Conservation (phyloP, 805 yeast genomes). For the Yarrowia divulgata region DNA sequence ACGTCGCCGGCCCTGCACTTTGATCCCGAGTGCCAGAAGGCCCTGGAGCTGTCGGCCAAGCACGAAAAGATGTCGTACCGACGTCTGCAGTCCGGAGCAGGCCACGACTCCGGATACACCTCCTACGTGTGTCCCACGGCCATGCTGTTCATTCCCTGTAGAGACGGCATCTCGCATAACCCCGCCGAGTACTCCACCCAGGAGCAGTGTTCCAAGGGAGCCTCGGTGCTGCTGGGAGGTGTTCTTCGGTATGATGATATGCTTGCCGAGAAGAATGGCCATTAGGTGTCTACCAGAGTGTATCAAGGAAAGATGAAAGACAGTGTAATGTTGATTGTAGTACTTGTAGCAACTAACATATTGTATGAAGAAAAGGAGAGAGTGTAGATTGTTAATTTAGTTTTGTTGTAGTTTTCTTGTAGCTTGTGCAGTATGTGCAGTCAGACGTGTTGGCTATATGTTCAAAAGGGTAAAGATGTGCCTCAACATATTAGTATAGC, state of each 20-base stretch:
- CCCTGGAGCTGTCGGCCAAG: slow-evolving; percentile 62
- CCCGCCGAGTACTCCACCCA: slow-evolving; percentile 72
- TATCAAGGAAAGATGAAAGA: too few relatives aligned
- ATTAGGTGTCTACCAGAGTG: too few relatives aligned
- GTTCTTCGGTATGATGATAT: slow-evolving; percentile 54
- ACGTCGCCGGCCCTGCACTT: slow-evolving; percentile 66
- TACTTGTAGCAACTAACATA: too few relatives aligned
- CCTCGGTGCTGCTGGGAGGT: slow-evolving; percentile 62
- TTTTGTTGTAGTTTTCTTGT: too few relatives aligned
- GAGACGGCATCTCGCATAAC: slow-evolving; percentile 71
- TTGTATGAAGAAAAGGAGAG: too few relatives aligned
- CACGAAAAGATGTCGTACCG: slow-evolving; percentile 40
- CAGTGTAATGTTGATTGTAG: too few relatives aligned
- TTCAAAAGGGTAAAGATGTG: too few relatives aligned
- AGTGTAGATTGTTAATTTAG: too few relatives aligned
- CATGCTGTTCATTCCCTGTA: slow-evolving; percentile 76
- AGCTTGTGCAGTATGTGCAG: too few relatives aligned
- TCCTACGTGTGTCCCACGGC: slow-evolving; percentile 67
- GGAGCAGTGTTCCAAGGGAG: slow-evolving; percentile 68
- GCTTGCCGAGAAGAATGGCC: not conserved
- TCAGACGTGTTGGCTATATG: too few relatives aligned
- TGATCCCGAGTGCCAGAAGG: slow-evolving; percentile 58
- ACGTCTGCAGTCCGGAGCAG: slow-evolving; percentile 63
- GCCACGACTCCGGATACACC: slow-evolving; percentile 74
- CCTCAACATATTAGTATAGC: too few relatives aligned